Evolutionary conservation across 164 flowering plant genomes (phyloP), one percentile per base, ranked within the genome.

Genomic region (Amborella trichopoda): DNA sequence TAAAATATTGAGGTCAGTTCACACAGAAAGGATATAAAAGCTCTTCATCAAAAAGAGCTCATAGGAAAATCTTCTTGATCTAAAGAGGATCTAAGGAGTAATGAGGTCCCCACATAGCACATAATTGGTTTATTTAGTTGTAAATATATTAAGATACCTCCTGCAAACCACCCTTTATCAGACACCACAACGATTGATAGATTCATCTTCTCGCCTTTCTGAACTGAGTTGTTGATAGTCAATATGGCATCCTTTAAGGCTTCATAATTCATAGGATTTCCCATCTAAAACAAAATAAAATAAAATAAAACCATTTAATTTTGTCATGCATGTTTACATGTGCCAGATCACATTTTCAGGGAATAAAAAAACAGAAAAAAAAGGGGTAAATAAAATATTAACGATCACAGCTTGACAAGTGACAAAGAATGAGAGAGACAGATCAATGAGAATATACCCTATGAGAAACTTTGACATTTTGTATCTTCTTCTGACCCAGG

Each of bases 261-360:
- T 23, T 81, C 85, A 64, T 80, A 80, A 57, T 80, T 55, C 95
- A 83, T 68, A 12, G 96, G 93, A 62, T 84, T 87, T 37, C 99
- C 99, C 16, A 84, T 53, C 99, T 91, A 72, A 46, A 58, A 36
- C 14, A 57, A 12, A 38, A 27, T 1, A 40, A 41, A 40, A 12
- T 13, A n/a, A n/a, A 6, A 14, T 30, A 30, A 30, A 6, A 30
- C 8, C 34, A 30, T 30, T 30, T 30, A 14, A 9, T 30, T 30
- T 8, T 14, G n/a, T n/a, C n/a, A n/a, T n/a, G n/a, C n/a, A 30
- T 30, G 34, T 30, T 8, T 9, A 0, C 0, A 8, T 30, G 9
- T 9, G 14, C 34, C 34, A 13, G 18, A 37, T 4, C 40, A 37
- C 13, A 20, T 30, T n/a, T n/a, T 6, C 33, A 17, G 21, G 34